A percentile compares a stretch with the other conserved stretches of the same genome.
Conservation (phyloP, 352 stramenopile genomes). For the Pseudoperonospora humuli region DNA sequence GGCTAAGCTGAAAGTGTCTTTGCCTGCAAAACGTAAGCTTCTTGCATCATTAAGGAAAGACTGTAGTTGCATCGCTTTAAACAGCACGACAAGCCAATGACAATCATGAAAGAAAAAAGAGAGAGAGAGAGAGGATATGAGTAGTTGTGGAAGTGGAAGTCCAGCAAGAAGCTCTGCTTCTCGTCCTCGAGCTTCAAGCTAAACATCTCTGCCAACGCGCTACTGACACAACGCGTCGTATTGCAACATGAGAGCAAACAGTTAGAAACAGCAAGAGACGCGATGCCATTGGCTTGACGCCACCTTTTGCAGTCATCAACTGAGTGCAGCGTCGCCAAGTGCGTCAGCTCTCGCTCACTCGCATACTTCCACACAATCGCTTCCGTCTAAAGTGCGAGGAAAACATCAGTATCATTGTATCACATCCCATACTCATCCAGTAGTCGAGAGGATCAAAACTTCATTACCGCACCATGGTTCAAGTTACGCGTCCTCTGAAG, state of each 20-base stretch:
- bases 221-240: no score
- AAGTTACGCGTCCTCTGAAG: neutral
- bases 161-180: conserved; percentile 38
- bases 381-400: conserved; percentile 30
- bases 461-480: no score
- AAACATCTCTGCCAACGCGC: conserved; percentile 44
- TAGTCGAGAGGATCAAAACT: no score
- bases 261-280: no score
- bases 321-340: conserved; percentile 29
- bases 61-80: no score
- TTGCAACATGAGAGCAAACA: no score
- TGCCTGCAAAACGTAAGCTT: conserved; percentile 55
- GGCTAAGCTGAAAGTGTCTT: conserved; percentile 38
- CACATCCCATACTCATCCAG: no score
- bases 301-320: conserved; percentile 59
- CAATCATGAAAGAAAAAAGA: no score
- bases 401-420: neutral
- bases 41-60: conserved; percentile 15
- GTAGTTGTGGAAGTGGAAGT: conserved; percentile 57
- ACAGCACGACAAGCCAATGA: no score
- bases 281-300: no score
- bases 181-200: conserved; percentile 29
- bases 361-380: conserved; percentile 55
- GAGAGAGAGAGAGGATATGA: conserved; percentile 46
- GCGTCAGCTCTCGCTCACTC: conserved; percentile 30